phyloP scores from a whole-genome alignment of 1,139 yeast genomes.

The Yamadazyma trypodendri region DNA sequence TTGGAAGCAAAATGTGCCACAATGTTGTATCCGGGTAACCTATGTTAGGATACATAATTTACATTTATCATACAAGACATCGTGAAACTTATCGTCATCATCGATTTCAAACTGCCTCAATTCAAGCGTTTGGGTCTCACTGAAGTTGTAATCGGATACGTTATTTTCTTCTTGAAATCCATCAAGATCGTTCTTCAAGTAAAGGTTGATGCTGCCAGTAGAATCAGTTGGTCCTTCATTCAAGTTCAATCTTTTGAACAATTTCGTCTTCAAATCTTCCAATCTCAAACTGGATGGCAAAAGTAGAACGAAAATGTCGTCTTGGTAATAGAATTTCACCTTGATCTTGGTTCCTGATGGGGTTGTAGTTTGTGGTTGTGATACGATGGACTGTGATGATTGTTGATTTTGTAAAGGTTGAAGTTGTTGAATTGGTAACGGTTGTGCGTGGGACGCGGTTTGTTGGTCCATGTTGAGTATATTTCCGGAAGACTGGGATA shows the following conservation, averaged over 20 bases:
- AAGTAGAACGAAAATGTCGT: constrained; percentile 86
- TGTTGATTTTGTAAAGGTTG: constrained; percentile 5
- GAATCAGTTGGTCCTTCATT: constrained; percentile 12
- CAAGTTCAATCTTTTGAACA: constrained; percentile 57
- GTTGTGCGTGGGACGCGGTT: constrained; percentile 3
- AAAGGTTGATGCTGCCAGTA: constrained; percentile 25
- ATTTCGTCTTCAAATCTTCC: constrained; percentile 59
- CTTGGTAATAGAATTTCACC: constrained; percentile 82
- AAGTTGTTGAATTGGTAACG: constrained; percentile 6
- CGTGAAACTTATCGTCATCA: constrained; percentile 42
- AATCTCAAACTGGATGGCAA: constrained; percentile 63
- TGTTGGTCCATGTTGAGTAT: constrained; percentile 9
- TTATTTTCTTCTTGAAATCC: constrained; percentile 34
- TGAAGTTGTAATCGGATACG: constrained; percentile 26
- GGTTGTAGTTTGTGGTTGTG: constrained; percentile 6
- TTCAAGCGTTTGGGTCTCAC: constrained; percentile 19
- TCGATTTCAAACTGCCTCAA: constrained; percentile 38
- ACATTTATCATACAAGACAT: constrained; percentile 45
- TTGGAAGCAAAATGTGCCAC: no score
- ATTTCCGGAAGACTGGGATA: constrained; percentile 16
- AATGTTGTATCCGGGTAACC: no score
- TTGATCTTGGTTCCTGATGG: constrained; percentile 42
- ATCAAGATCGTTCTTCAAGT: constrained; percentile 43
- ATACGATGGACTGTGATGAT: constrained; percentile 7
- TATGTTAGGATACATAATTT: constrained; percentile 37